A percentile compares a stretch with the other conserved stretches of the same genome.
phyloP scores from a whole-genome alignment of 176 grass and related monocot species.

The Triticum urartu region DNA sequence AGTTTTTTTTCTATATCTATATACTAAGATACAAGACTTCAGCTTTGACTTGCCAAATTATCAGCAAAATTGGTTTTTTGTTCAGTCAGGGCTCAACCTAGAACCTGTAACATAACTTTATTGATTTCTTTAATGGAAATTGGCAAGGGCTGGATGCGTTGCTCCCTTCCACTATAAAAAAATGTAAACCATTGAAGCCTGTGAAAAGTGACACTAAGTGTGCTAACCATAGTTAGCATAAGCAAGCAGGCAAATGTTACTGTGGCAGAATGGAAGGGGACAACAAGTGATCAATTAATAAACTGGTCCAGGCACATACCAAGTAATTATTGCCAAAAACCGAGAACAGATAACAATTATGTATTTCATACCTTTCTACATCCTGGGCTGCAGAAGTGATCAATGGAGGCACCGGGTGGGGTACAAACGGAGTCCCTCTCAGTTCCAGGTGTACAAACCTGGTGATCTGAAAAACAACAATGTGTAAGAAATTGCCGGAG shows the following conservation, averaged over 20 bases:
- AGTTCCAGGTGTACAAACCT: slow-evolving; percentile 51
- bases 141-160: neutral
- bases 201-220: slow-evolving; percentile 12
- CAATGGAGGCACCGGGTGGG: slow-evolving; percentile 17
- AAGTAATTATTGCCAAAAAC: slow-evolving; percentile 18
- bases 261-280: neutral
- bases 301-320: slow-evolving; percentile 15
- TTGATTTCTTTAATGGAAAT: neutral
- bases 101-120: slow-evolving; percentile 2
- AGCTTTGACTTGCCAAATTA: neutral
- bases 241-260: neutral
- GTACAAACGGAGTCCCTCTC: slow-evolving; percentile 27
- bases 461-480: slow-evolving; percentile 64
- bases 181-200: neutral
- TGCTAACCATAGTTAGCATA: neutral
- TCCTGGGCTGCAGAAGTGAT: slow-evolving; percentile 67
- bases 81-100: neutral
- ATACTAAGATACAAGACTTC: neutral
- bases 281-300: slow-evolving; percentile 17
- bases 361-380: slow-evolving; percentile 74
- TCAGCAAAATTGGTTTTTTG: neutral
- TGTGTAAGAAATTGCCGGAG: slow-evolving; percentile 25
- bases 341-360: neutral
- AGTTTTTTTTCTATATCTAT: neutral
- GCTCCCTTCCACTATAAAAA: neutral